phyloP scores from a whole-genome alignment of 176 grass and related monocot species.

The Avena sativa region DNA sequence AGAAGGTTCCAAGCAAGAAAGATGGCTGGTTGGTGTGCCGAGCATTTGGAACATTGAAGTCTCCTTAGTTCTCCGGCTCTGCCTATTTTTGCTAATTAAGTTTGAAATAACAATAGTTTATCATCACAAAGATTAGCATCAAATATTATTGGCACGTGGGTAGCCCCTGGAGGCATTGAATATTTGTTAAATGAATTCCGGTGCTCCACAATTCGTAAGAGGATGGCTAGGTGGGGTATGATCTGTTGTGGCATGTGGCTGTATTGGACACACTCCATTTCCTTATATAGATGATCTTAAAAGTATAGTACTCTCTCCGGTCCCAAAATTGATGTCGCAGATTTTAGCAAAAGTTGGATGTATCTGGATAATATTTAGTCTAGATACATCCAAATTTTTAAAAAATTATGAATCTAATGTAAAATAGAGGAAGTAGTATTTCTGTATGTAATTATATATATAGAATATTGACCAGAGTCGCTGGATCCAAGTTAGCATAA shows the following conservation, averaged over 20 bases:
- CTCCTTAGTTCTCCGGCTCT: not conserved
- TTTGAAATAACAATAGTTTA: not conserved
- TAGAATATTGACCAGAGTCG: no score
- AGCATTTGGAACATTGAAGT: constrained; percentile 7
- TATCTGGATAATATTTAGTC: no score
- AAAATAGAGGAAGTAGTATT: no score
- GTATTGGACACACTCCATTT: not conserved
- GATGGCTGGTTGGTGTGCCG: not conserved
- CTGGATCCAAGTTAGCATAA: no score
- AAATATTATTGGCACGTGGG: not conserved
- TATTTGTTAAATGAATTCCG: not conserved
- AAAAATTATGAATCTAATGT: no score
- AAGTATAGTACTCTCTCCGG: no score
- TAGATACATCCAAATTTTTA: no score
- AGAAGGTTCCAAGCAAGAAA: constrained; percentile 56
- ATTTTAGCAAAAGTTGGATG: no score
- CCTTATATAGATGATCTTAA: no score
- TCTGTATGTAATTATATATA: no score
- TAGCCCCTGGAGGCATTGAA: not conserved
- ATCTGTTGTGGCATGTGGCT: not conserved
- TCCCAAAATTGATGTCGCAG: no score
- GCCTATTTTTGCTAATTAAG: not conserved
- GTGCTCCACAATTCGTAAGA: not conserved
- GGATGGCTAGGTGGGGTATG: not conserved
- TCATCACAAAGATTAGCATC: not conserved